Evolutionary conservation across 129 eudicot species (phyloP).

Genomic region (Tanacetum coccineum): DNA sequence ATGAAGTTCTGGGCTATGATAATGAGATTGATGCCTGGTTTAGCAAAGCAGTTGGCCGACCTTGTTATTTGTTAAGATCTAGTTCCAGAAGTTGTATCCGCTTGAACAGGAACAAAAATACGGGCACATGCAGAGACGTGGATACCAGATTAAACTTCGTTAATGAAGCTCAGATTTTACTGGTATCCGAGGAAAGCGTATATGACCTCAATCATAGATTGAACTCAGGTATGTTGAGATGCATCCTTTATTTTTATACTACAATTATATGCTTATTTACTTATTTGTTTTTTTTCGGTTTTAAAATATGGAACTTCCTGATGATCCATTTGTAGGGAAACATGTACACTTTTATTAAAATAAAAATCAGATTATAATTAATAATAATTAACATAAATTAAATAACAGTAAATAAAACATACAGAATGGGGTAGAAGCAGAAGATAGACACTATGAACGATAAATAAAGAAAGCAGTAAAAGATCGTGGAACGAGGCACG

Average conservation of each 20-base stretch:
- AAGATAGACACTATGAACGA: too few relatives aligned
- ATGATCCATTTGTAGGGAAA: too few relatives aligned
- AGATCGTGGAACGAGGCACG: too few relatives aligned
- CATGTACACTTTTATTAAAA: too few relatives aligned
- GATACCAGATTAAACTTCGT: conserved; percentile 65
- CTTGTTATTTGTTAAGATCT: conserved; percentile 67
- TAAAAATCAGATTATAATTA: too few relatives aligned
- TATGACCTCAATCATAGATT: conserved; percentile 72
- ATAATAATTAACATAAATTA: too few relatives aligned
- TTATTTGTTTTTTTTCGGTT: neutral
- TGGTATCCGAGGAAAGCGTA: conserved; percentile 82
- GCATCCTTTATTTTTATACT: neutral
- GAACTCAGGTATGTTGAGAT: conserved; percentile 50
- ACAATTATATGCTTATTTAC: neutral
- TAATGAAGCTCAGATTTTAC: conserved; percentile 84
- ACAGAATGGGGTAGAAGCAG: too few relatives aligned
- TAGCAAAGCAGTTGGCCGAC: conserved; percentile 78
- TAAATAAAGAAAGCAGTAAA: too few relatives aligned
- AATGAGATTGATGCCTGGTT: conserved; percentile 74
- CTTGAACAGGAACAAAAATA: conserved; percentile 27
- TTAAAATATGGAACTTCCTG: too few relatives aligned
- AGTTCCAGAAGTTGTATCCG: conserved; percentile 28
- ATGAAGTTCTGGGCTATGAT: conserved; percentile 56
- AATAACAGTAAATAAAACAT: too few relatives aligned
- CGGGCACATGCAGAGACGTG: conserved; percentile 53